A percentile compares a stretch with the other conserved stretches of the same genome.
Conservation (phyloP, 2,329 filamentous ascomycete species). For the Karstenula rhodostoma region DNA sequence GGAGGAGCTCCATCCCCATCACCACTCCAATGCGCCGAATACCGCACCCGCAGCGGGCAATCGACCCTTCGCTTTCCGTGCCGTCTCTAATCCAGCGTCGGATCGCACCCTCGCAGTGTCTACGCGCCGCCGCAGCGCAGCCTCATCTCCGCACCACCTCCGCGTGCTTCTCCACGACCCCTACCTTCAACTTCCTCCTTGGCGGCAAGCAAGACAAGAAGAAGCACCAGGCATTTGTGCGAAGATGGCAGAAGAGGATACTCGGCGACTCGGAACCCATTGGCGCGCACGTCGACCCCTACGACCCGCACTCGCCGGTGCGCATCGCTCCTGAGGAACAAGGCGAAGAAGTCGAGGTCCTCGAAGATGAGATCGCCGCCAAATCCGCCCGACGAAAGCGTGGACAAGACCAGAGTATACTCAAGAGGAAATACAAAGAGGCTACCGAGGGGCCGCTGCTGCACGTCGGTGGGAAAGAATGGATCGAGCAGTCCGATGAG, state of each 20-base stretch:
- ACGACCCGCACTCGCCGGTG: conserved; percentile 46
- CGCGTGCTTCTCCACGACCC: conserved; percentile 43
- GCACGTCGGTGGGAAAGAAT: conserved; percentile 61
- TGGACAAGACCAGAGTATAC: neutral
- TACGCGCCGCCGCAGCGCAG: conserved; percentile 14
- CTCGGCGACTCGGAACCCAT: conserved; percentile 48
- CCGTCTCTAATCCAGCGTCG: conserved; percentile 26
- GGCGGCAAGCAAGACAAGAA: conserved; percentile 44
- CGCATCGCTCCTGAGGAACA: conserved; percentile 47
- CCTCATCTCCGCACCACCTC: conserved; percentile 27
- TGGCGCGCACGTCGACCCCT: conserved; percentile 49
- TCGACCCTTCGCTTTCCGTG: conserved; percentile 33
- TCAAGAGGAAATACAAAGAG: conserved; percentile 16
- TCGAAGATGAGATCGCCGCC: conserved; percentile 32
- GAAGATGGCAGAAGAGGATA: conserved; percentile 47
- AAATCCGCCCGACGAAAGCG: neutral
- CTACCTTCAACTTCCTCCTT: conserved; percentile 33
- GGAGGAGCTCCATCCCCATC: conserved; percentile 24
- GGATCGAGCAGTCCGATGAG: conserved; percentile 47
- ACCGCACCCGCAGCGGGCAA: conserved; percentile 45
- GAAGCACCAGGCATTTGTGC: conserved; percentile 46
- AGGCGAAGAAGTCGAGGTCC: conserved; percentile 43
- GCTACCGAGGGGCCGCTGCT: conserved; percentile 60
- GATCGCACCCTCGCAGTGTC: conserved; percentile 25
- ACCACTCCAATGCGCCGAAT: conserved; percentile 48